Base-by-base conservation (phyloP, 106 monocot genomes). In the Platanthera zijinensis region DNA sequence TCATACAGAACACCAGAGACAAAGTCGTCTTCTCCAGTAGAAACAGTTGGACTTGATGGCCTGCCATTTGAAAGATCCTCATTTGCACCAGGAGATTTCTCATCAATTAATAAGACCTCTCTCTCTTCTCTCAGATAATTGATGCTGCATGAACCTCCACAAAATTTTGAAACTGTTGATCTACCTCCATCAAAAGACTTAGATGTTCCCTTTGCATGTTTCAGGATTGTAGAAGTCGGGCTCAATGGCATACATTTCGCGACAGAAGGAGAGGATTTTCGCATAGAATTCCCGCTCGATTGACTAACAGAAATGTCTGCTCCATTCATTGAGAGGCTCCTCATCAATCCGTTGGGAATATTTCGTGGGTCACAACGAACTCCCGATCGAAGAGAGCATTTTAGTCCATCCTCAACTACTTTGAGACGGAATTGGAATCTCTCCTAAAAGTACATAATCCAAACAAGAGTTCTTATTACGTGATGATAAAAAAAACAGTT, bases 1-100 rank as follows among this genome's bases (percentile, higher is more conserved):
- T 95, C 91, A 69, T 89, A 91, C 52, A 95, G 79, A 28, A 87
- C 70, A 49, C 84, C 89, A 17, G 95, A 92, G 75, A 94, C 94
- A 74, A 57, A 84, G 74, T 90, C 90, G 69, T 90, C 89, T 78
- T 90, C 83, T 7, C 66, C 69, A 45, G 70, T 21, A 49, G 71
- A 46, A 61, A 87, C 84, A 54, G 63, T 74, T 28, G 52, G 47
- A 7, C 74, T 80, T 5, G 48, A 63, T 74, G 59, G 52, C 48
- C 57, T 79, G n/a, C 61, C 15, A 25, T 72, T 76, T 30, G 19
- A 53, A 39, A 28, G 47, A 57, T 78, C 80, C 48, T 89, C 78
- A 28, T 61, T 79, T 15, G 61, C 62, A 25, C 48, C 74, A 69
- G 48, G 32, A 53, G 85, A 54, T 52, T 47, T 30, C 12, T 51